phyloP scores from a whole-genome alignment of 176 grass and related monocot genomes.

The Phoenix dactylifera region DNA sequence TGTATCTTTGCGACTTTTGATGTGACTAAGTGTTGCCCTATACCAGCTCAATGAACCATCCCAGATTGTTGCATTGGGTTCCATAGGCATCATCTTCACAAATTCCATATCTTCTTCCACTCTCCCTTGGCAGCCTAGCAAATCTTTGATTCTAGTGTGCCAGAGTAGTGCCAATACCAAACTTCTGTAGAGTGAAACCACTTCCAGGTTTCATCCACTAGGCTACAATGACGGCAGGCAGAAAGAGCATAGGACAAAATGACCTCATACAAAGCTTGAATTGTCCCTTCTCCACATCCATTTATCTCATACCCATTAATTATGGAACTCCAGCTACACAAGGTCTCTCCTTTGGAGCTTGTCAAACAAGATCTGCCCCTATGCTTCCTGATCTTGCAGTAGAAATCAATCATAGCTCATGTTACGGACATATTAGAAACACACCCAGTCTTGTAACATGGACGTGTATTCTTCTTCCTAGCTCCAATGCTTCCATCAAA shows the following conservation, averaged over 20 bases:
- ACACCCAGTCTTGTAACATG: background rate
- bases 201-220: background rate
- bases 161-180: background rate
- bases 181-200: conserved; percentile 6
- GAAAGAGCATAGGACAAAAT: background rate
- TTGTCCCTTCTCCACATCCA: background rate
- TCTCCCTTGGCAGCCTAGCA: no score
- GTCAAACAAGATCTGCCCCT: background rate
- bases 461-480: background rate
- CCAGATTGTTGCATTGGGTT: background rate
- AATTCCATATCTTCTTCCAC: background rate
- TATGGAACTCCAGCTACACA: conserved; percentile 1
- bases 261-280: background rate
- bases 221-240: background rate
- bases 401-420: conserved; percentile 6
- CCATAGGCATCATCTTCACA: background rate
- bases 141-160: background rate
- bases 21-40: background rate
- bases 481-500: background rate
- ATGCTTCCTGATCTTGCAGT: conserved; percentile 1
- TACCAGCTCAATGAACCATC: conserved; percentile 3
- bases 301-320: no score
- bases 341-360: conserved; percentile 1
- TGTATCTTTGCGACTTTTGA: no score
- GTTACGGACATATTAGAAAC: background rate